phyloP scores from a whole-genome alignment of 805 yeast species.

The Metschnikowia bowlesiae region DNA sequence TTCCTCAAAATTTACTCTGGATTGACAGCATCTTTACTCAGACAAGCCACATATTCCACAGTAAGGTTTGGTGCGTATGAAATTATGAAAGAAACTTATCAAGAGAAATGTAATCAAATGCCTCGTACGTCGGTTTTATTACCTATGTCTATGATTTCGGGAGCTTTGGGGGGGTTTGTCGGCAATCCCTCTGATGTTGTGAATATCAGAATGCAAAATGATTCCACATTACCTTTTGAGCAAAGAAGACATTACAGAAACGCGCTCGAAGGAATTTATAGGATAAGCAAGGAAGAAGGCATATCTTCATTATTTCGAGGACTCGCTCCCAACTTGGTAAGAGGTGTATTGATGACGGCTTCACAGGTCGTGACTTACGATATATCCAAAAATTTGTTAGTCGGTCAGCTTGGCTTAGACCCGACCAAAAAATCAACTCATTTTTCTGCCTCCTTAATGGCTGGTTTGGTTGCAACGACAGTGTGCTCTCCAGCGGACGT shows the following conservation, averaged over 20 bases:
- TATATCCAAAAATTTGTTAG: conserved; percentile 59
- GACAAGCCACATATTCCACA: conserved; percentile 87
- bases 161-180: conserved; percentile 77
- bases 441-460: conserved; percentile 70
- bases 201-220: conserved; percentile 89
- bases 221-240: conserved; percentile 58
- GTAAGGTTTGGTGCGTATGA: conserved; percentile 87
- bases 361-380: conserved; percentile 89
- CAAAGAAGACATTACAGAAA: conserved; percentile 70
- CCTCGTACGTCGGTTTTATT: conserved; percentile 59
- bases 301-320: conserved; percentile 62
- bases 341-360: conserved; percentile 87
- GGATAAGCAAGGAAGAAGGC: conserved; percentile 61
- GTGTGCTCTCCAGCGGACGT: conserved; percentile 93
- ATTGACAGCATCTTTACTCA: conserved; percentile 69
- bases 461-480: conserved; percentile 87
- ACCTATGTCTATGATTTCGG: conserved; percentile 81
- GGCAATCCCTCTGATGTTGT: conserved; percentile 89
- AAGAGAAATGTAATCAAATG: conserved; percentile 35
- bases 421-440: conserved; percentile 66
- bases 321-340: conserved; percentile 65
- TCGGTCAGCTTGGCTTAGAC: conserved; percentile 46
- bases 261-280: conserved; percentile 69
- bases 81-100: conserved; percentile 52
- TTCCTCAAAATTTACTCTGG: conserved; percentile 73